Percentiles rank a stretch among this genome's conserved stretches.
Conservation (phyloP, 306 rosid genomes). For the Abrus pulchellus region DNA sequence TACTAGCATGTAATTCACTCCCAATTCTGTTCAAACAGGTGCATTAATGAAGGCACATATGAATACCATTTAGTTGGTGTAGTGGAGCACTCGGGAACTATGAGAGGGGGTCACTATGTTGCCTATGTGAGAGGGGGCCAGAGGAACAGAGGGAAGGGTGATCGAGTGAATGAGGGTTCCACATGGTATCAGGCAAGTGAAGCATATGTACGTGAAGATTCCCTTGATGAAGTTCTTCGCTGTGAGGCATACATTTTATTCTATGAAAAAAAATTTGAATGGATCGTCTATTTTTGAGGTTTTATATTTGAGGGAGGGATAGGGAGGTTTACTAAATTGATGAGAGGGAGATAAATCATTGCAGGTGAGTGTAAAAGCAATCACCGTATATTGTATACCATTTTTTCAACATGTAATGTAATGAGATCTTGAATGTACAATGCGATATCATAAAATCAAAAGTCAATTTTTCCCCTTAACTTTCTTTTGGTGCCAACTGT, state of each 20-base stretch:
- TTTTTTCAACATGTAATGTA: constrained; percentile 64
- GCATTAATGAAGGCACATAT: constrained; percentile 57
- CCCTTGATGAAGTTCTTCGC: constrained; percentile 78
- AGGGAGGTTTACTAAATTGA: constrained; percentile 39
- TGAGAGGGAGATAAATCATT: constrained; percentile 45
- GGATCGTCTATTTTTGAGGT: constrained; percentile 38
- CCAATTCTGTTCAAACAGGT: constrained; percentile 57
- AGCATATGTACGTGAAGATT: constrained; percentile 66
- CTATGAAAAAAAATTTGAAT: constrained; percentile 68
- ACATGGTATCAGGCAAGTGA: constrained; percentile 93
- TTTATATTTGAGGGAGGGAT: constrained; percentile 47
- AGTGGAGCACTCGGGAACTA: constrained; percentile 86
- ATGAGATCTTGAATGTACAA: constrained; percentile 62
- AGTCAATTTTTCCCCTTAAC: constrained; percentile 38
- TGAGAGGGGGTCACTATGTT: constrained; percentile 95
- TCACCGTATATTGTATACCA: constrained; percentile 63
- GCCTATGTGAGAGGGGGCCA: constrained; percentile 85
- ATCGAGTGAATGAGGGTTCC: constrained; percentile 51
- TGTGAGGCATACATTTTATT: constrained; percentile 91
- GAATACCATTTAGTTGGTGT: constrained; percentile 78
- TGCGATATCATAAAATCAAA: constrained; percentile 51
- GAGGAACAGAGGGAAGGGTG: constrained; percentile 62
- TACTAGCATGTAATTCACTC: constrained; percentile 35
- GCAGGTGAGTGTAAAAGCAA: constrained; percentile 60
- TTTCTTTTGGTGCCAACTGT: constrained; percentile 29